phyloP scores from a whole-genome alignment of 352 stramenopile genomes.

The Bremia lactucae region DNA sequence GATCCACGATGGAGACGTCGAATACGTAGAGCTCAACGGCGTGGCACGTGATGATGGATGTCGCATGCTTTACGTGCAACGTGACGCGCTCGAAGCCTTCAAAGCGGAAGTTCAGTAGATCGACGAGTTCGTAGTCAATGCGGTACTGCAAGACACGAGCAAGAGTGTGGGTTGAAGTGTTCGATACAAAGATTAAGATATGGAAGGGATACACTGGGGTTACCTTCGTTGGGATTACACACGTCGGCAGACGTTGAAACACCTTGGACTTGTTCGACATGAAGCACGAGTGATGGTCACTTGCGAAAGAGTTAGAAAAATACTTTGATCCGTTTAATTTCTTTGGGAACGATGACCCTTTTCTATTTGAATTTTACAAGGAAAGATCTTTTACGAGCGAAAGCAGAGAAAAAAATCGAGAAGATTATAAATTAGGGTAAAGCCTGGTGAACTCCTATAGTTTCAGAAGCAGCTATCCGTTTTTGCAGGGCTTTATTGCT shows the following conservation, averaged over 20 bases:
- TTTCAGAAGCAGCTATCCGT: too few species aligned
- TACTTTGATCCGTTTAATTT: too few species aligned
- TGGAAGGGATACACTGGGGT: not conserved
- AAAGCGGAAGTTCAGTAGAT: slow-evolving; percentile 72
- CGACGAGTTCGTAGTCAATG: slow-evolving; percentile 67
- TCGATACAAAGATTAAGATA: too few species aligned
- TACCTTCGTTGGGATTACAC: slow-evolving; percentile 50
- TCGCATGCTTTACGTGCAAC: slow-evolving; percentile 45
- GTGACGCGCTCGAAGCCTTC: slow-evolving; percentile 49
- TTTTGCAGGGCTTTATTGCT: too few species aligned
- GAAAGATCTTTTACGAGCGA: too few species aligned
- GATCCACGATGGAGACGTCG: slow-evolving; percentile 46
- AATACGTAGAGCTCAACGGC: slow-evolving; percentile 89
- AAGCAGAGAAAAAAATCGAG: too few species aligned
- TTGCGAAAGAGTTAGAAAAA: not conserved
- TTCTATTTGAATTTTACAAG: too few species aligned
- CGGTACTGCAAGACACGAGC: slow-evolving; percentile 30
- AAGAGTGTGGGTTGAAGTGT: not conserved
- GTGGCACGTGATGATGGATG: slow-evolving; percentile 85
- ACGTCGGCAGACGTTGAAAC: slow-evolving; percentile 51
- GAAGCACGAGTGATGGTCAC: slow-evolving; percentile 12
- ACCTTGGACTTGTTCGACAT: slow-evolving; percentile 15
- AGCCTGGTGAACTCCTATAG: too few species aligned
- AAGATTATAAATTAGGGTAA: too few species aligned
- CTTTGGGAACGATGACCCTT: too few species aligned